phyloP scores from a whole-genome alignment of 305 asterid genomes.

The Fraxinus sp. region DNA sequence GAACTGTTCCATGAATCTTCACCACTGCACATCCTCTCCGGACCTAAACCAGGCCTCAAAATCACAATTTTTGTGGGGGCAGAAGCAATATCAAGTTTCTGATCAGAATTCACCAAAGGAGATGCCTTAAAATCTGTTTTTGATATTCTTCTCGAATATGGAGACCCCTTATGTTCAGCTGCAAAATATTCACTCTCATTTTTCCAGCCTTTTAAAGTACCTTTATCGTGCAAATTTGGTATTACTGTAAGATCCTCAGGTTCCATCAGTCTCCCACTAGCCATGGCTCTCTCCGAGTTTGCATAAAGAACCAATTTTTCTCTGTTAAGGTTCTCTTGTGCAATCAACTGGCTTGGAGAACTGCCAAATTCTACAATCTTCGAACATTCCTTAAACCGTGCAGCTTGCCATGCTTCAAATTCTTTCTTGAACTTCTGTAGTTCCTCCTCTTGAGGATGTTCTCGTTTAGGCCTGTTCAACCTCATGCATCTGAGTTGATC shows the following conservation, averaged over 20 bases:
- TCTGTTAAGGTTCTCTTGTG: conserved; percentile 76
- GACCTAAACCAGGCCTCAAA: conserved; percentile 67
- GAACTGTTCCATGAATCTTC: conserved; percentile 72
- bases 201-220: conserved; percentile 29
- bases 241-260: conserved; percentile 28
- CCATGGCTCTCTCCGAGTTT: conserved; percentile 39
- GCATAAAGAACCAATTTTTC: conserved; percentile 62
- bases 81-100: conserved; percentile 35
- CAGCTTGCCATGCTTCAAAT: conserved; percentile 88
- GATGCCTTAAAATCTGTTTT: conserved; percentile 35
- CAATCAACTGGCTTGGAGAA: conserved; percentile 63
- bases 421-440: conserved; percentile 91
- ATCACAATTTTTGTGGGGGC: conserved; percentile 73
- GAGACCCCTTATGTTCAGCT: conserved; percentile 34
- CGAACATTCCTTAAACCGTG: conserved; percentile 64
- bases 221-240: conserved; percentile 32
- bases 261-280: conserved; percentile 31
- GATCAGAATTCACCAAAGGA: conserved; percentile 26
- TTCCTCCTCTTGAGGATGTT: conserved; percentile 97
- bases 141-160: conserved; percentile 33
- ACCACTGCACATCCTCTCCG: conserved; percentile 44
- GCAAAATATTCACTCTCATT: conserved; percentile 28
- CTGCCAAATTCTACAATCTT: conserved; percentile 44
- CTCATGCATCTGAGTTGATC: conserved; percentile 37
- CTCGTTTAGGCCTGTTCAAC: conserved; percentile 62